phyloP scores from a whole-genome alignment of 108 stramenopile genomes.

The Licmophora abbreviata region DNA sequence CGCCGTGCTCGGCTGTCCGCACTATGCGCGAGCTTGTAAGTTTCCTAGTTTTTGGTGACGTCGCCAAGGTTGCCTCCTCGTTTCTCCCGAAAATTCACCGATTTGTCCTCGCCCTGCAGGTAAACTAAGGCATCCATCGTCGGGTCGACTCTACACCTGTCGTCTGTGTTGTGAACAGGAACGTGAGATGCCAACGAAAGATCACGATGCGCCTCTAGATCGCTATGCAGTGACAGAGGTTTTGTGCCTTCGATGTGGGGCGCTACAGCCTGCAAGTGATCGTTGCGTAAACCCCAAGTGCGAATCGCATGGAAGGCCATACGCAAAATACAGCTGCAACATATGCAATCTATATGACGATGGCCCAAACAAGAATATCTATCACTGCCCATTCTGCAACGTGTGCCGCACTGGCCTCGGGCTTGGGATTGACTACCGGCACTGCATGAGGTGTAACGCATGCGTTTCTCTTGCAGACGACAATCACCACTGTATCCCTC shows the following conservation, averaged over 20 bases:
- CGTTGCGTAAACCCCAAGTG: slow-evolving; percentile 67
- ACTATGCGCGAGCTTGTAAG: slow-evolving; percentile 84
- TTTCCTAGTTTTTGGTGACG: no score
- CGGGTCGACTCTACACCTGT: slow-evolving; percentile 86
- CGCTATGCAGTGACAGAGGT: slow-evolving; percentile 77
- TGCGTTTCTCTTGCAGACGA: slow-evolving; percentile 80
- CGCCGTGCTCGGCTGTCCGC: slow-evolving; percentile 78
- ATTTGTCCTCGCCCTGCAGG: no score
- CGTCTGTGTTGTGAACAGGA: slow-evolving; percentile 91
- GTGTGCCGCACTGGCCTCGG: slow-evolving; percentile 87
- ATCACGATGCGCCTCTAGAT: slow-evolving; percentile 78
- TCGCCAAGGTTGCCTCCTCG: no score
- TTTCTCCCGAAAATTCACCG: no score
- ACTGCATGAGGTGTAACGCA: slow-evolving; percentile 98
- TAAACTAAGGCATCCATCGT: slow-evolving; percentile 85
- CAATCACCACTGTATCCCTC: slow-evolving; percentile 86
- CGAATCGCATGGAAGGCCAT: slow-evolving; percentile 51
- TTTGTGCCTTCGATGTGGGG: slow-evolving; percentile 84
- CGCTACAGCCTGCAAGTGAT: slow-evolving; percentile 79
- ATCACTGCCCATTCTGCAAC: slow-evolving; percentile 95
- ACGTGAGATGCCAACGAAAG: slow-evolving; percentile 59
- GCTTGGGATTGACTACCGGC: slow-evolving; percentile 90
- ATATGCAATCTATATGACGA: slow-evolving; percentile 91
- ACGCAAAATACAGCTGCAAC: slow-evolving; percentile 77
- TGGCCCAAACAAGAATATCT: slow-evolving; percentile 52